Base-by-base conservation (phyloP, 2,329 filamentous ascomycete genomes). In the Parascedosporium putredinis region DNA sequence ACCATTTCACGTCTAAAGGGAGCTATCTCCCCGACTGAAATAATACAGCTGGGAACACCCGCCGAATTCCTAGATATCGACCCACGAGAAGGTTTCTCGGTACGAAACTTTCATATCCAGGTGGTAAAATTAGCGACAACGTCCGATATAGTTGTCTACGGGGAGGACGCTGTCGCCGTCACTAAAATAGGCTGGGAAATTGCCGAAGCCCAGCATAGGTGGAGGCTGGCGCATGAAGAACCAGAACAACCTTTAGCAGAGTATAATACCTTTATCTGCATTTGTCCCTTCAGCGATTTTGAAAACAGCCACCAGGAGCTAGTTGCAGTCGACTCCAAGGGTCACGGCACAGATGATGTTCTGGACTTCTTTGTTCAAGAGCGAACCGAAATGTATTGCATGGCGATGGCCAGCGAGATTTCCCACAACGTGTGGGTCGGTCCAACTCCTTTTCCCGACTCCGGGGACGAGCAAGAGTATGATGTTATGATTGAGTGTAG, bases 41-140 rank as follows among this genome's bases (percentile, higher is more conserved):
- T 97, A 42, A 66, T 97, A 51, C 74, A 80, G 33, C 58, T 70
- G 0, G 63, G 64, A 2, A 61, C 60, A 2, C 66, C 67, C 14
- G 67, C 76, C 42, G 74, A 81, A 20, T 95, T 98, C 60, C 69
- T 89, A 53, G 87, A 95, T 40, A 77, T 84, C 36, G 93, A 98
- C 60, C 93, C 93, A 1, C 78, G 72, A 50, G 87, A 95, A 56
- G 93, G 93, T 7, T 97, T 97, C 62, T 95, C 88, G 4, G 90
- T 97, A 40, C 81, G 93, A 43, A 97, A 97, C 64, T 98, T 98
- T 62, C 91, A 97, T 59, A 97, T 97, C 34, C 93, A 98, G 65
- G 78, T 87, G 0, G 86, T 86, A 52, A 98, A 98, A 64, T 72
- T 87, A 55, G 90, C 90, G 50, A 80, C 86, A 55, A 78, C 93